Evolutionary conservation across 192 early-diverging fungal species (phyloP).

Genomic region (Rhizophagus clarus): DNA sequence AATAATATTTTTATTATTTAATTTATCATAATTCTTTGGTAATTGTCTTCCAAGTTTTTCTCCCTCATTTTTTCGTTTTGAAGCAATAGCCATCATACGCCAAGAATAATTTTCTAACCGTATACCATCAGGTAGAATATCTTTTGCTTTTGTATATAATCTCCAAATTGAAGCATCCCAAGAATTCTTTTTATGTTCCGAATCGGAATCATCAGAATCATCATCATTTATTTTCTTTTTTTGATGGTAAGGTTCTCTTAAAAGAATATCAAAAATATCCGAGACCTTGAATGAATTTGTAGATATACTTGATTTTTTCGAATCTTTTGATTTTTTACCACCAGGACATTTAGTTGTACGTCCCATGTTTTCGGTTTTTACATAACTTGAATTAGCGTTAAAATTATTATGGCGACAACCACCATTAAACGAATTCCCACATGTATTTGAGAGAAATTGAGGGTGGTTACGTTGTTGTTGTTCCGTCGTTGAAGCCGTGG

Average conservation of each 20-base stretch:
- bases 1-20: background rate
- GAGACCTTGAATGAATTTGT: background rate
- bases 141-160: slow-evolving; percentile 79
- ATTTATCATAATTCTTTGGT: background rate
- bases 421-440: no score
- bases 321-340: background rate
- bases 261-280: background rate
- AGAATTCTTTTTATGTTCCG: slow-evolving; percentile 47
- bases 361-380: background rate
- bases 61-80: slow-evolving; percentile 43
- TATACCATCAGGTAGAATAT: slow-evolving; percentile 71
- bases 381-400: background rate
- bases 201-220: slow-evolving; percentile 25
- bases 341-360: background rate
- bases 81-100: slow-evolving; percentile 76
- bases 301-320: background rate
- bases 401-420: background rate
- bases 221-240: background rate
- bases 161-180: slow-evolving; percentile 68
- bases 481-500: background rate
- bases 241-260: background rate
- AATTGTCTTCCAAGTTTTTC: slow-evolving; percentile 19
- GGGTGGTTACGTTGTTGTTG: background rate
- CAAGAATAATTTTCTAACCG: slow-evolving; percentile 83
- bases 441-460: no score